Percentiles rank a stretch among this genome's conserved stretches.
phyloP scores from a whole-genome alignment of 176 grass and related monocot genomes.

The Stipa capillata region DNA sequence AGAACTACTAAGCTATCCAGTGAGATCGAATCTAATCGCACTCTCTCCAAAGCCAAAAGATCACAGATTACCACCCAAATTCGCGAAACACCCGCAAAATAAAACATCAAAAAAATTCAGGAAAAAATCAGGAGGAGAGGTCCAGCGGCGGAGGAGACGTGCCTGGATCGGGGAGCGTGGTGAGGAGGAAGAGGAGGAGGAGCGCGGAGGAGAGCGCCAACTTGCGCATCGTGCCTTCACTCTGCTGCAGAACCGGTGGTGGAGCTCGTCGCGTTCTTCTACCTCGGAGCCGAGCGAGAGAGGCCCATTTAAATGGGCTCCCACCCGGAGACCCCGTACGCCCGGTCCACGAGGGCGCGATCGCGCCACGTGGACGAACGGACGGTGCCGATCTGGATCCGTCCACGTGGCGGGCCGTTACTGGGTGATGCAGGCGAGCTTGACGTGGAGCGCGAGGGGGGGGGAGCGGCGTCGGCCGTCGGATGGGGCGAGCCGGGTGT shows the following conservation, averaged over 20 bases:
- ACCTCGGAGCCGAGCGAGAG: not conserved
- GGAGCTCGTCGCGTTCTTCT: constrained; percentile 1
- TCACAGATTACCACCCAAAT: not conserved
- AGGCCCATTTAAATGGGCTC: constrained; percentile 2
- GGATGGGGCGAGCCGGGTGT: not conserved
- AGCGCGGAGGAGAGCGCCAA: constrained; percentile 69
- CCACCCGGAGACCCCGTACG: not conserved
- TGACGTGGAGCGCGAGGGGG: constrained; percentile 43
- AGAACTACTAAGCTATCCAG: no score
- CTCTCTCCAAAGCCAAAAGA: not conserved
- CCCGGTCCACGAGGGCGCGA: constrained; percentile 22
- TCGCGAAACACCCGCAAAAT: not conserved
- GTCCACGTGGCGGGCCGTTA: constrained; percentile 26
- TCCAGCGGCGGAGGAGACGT: not conserved
- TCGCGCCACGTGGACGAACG: constrained; percentile 40
- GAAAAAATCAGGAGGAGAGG: not conserved
- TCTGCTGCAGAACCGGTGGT: constrained; percentile 5
- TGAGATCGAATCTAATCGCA: not conserved
- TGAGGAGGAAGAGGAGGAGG: constrained; percentile 80
- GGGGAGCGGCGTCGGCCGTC: constrained; percentile 2
- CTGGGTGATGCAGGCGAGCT: not conserved
- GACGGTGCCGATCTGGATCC: not conserved
- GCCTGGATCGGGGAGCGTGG: constrained; percentile 73
- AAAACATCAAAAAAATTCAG: no score
- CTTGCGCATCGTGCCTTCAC: constrained; percentile 63